These are phyloP conservation scores for Nicotiana sylvestris DNA, from an alignment of 257 asterid genomes.

Conservation along the genomic window DNA sequence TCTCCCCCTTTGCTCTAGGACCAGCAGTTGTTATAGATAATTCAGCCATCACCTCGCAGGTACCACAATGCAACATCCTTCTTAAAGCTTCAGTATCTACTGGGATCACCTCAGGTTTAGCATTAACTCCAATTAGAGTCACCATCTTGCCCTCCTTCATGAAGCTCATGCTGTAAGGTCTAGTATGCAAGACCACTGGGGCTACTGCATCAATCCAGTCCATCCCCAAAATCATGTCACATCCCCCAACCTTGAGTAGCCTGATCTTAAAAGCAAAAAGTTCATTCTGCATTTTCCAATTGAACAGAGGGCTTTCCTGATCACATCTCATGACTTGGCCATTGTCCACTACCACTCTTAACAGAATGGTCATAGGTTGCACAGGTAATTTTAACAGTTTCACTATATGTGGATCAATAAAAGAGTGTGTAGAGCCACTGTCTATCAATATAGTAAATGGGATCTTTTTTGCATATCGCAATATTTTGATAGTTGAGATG, in stretches of 20 bases:
- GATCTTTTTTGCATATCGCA: too few relatives aligned
- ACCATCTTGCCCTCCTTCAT: too few relatives aligned
- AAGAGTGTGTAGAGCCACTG: neutral
- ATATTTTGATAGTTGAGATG: neutral
- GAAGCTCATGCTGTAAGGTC: neutral
- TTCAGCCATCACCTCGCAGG: too few relatives aligned
- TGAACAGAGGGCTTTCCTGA: too few relatives aligned
- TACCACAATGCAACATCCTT: too few relatives aligned
- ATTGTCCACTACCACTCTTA: neutral
- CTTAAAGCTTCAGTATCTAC: too few relatives aligned
- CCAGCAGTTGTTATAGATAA: too few relatives aligned
- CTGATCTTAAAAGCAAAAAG: neutral
- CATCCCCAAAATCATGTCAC: conserved; percentile 7
- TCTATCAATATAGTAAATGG: neutral
- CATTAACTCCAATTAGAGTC: too few relatives aligned
- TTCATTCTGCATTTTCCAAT: neutral
- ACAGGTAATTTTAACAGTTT: neutral
- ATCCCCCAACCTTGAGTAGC: neutral
- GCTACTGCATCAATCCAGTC: neutral
- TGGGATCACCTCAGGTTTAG: too few relatives aligned
- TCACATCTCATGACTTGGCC: neutral
- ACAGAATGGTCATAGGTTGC: neutral
- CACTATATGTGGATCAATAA: neutral
- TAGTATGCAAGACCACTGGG: neutral
- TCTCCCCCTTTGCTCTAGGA: too few relatives aligned